These are phyloP conservation scores for Ogataea corticis DNA, from an alignment of 805 yeast species.

Conservation along the genomic window DNA sequence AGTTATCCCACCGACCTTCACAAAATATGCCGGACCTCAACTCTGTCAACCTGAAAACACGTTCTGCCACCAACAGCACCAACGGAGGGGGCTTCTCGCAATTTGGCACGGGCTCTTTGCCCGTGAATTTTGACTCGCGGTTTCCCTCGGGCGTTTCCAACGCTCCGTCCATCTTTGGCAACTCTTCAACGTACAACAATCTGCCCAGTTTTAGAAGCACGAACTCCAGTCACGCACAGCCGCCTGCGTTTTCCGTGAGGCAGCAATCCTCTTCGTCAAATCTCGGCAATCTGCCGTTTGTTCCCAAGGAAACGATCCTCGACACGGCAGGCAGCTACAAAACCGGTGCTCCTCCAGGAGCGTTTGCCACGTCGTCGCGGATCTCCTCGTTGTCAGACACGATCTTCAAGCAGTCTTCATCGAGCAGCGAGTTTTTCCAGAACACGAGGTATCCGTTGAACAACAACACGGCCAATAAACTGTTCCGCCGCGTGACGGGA, in stretches of 20 bases:
- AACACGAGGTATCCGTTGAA: slow-evolving; percentile 5
- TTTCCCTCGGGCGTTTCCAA: slow-evolving; percentile 15
- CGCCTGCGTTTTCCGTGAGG: slow-evolving; percentile 7
- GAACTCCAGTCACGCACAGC: slow-evolving; percentile 7
- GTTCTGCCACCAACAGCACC: slow-evolving; percentile 5
- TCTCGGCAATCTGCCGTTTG: slow-evolving; percentile 18
- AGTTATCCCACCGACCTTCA: too few relatives aligned
- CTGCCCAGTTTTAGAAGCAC: slow-evolving; percentile 19
- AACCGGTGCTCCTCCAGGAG: neutral
- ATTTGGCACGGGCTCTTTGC: slow-evolving; percentile 3
- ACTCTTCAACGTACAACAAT: slow-evolving; percentile 15
- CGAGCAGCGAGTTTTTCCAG: slow-evolving; percentile 1
- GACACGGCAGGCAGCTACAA: slow-evolving; percentile 1
- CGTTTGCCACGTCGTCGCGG: slow-evolving; percentile 15
- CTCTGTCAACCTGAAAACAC: slow-evolving; percentile 8
- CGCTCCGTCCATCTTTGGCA: slow-evolving; percentile 15
- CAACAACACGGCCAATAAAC: slow-evolving; percentile 5
- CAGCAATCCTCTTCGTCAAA: slow-evolving; percentile 14
- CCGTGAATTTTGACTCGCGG: slow-evolving; percentile 11
- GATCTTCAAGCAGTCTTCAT: slow-evolving; percentile 2
- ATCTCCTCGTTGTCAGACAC: slow-evolving; percentile 11
- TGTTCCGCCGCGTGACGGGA: slow-evolving; percentile 6
- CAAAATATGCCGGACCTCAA: slow-evolving; percentile 13
- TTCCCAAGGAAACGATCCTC: slow-evolving; percentile 18
- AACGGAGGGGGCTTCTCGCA: slow-evolving; percentile 1